Base-by-base conservation (phyloP, 2,329 filamentous ascomycete genomes). In the Metarhizium guizhouense region DNA sequence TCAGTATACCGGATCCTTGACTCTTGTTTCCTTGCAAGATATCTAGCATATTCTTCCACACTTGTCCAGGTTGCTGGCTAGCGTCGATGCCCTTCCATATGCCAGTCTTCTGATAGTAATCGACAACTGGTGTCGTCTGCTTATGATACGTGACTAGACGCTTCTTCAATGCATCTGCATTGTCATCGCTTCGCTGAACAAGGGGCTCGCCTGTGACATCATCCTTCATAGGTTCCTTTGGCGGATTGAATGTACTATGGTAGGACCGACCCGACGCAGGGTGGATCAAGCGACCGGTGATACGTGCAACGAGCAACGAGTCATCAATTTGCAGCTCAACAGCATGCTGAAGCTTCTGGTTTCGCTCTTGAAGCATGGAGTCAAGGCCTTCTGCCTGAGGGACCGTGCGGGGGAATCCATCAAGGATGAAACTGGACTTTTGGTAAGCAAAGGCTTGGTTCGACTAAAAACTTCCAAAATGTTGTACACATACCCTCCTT, bases 231-330 rank as follows among this genome's bases (percentile, higher is more conserved):
- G 82, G 68, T 66, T 84, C 76, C 84, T 96, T 96, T 67, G 94
- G 94, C 53, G 94, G 94, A 84, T 96, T 97, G 86, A 99, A 99
- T 74, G 94, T 88, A 76, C 87, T 94, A 85, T 99, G 94, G 80
- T 99, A 99, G 64, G 89, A 91, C 69, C 94, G 91, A 63, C 94
- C 94, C 56, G 92, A 96, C 53, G 93, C 93, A 57, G 93, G 93
- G 81, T 99, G 94, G 65, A 99, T 81, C 59, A 99, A 81, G 68
- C 94, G 93, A 67, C 94, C 94, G 59, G 94, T 99, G 74, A 99
- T 97, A 69, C 94, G 90, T 63, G 92, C 86, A 59, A 99, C 93
- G 58, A 99, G 85, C 57, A 99, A 87, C 47, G 83, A 82, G 71
- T 97, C 94, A 74, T 97, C 92, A 69, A 99, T 97, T 76, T 97